Base-by-base conservation (phyloP, 768 basidiomycete genomes). In the Rubroboletus pulcherrimus region DNA sequence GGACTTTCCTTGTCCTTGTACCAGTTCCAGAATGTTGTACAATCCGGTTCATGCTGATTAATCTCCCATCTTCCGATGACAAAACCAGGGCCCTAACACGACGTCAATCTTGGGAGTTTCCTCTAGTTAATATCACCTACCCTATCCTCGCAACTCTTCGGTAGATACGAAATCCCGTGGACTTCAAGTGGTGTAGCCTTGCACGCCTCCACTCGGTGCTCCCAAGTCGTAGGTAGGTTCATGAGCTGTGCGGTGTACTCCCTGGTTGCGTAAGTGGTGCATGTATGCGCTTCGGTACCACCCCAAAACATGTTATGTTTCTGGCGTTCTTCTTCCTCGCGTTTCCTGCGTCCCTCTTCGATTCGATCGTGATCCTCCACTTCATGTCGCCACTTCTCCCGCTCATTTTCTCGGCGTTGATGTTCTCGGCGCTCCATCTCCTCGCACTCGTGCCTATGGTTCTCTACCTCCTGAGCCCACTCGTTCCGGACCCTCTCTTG, bases 1-100 rank as follows among this genome's bases (percentile, higher is more conserved):
- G 45, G 21, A 40, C 58, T 54, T 55, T 50, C 73, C 63, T 69
- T 67, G 50, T 74, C 68, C 9, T 65, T 63, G 55, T 70, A 70
- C 53, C 55, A 56, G 29, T 35, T 49, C 62, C 71, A 74, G 31
- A 58, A 64, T 0, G 72, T 21, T 2, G 43, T 44, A 43, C 73
- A 74, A 17, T 62, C 62, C 1, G 73, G 61, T 53, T 74, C 71
- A 12, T 62, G 53, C 39, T 60, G 63, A 45, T 67, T 54, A 12
- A 70, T 49, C 6, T 51, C 58, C 66, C 67, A 74, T 34, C 51
- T 54, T 9, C 73, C 71, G 2, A 47, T 31, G 31, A 47, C 21
- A 15, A 47, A 1, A 5, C 66, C 54, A 49, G 58, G 46, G 38
- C 64, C 60, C 65, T 66, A 17, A 24, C 10, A 49, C 29, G 11